A percentile compares a stretch with the other conserved stretches of the same genome.
phyloP scores from a whole-genome alignment of 192 early-diverging fungal species.

The Podochytrium sp. region DNA sequence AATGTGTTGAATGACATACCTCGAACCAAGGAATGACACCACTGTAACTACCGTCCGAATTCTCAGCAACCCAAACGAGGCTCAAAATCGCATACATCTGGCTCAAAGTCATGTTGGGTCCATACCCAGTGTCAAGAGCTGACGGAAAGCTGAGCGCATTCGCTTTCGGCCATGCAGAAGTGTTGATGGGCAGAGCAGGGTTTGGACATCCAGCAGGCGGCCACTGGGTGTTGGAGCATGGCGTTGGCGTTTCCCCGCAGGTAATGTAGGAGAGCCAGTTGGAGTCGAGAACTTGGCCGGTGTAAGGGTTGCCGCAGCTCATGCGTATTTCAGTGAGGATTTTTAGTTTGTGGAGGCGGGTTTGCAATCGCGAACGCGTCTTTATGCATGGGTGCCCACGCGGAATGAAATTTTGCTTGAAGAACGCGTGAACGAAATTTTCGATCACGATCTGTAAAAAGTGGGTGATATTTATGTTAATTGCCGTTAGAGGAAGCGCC shows the following conservation, averaged over 20 bases:
- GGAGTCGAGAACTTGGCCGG: too few relatives aligned
- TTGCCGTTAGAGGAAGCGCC: too few relatives aligned
- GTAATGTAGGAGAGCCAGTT: conserved; percentile 4
- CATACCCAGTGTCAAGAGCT: not conserved
- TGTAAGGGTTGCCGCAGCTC: too few relatives aligned
- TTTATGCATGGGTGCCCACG: too few relatives aligned
- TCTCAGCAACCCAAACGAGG: conserved; percentile 14
- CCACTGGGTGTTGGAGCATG: not conserved
- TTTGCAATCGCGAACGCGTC: too few relatives aligned
- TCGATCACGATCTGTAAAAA: too few relatives aligned
- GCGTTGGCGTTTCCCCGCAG: not conserved
- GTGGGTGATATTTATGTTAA: too few relatives aligned
- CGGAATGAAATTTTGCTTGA: too few relatives aligned
- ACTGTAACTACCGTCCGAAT: not conserved
- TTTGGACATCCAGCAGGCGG: conserved; percentile 12
- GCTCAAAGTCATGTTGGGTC: not conserved
- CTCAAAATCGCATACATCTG: conserved; percentile 7
- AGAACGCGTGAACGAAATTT: too few relatives aligned
- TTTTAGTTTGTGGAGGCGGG: too few relatives aligned
- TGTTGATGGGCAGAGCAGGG: not conserved
- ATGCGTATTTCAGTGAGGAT: too few relatives aligned
- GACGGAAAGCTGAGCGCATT: not conserved
- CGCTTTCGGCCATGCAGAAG: not conserved
- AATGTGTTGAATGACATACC: not conserved
- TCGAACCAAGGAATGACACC: conserved; percentile 21